Evolutionary conservation across 1,139 yeast species (phyloP), one percentile per base, ranked within the genome.

Genomic region (Entelexis sorbosivorans): DNA sequence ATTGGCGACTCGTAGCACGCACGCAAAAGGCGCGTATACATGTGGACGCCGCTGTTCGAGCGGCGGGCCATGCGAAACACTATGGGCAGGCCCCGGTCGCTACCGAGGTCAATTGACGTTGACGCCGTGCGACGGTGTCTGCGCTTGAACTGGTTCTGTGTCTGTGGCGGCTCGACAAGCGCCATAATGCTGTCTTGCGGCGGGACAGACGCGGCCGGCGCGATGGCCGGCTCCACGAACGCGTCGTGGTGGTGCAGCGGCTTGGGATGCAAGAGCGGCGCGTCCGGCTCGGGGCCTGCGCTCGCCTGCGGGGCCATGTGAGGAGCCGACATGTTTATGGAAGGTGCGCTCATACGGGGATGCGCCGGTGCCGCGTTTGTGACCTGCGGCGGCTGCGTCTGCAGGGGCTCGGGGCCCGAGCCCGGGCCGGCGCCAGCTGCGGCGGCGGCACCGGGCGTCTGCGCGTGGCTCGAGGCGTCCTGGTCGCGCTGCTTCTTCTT

Each of bases 1-100:
- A 61, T 49, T 9, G 70, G 69, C 16, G 69, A 63, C 57, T 67
- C 70, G 48, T 64, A 63, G 54, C 64, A 66, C 9, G 70, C 66
- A 5, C 69, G 63, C 47, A 66, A 61, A 33, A 67, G 57, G 34
- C 66, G 66, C 10, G 68, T 61, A 57, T 62, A 66, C 28, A 47
- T 45, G 46, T 52, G 40, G n/a, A 20, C 9, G 31, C 31, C 35
- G 16, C 13, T 44, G 42, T 35, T 38, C n/a, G 40, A 13, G 11
- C 46, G 36, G 8, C 58, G 52, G n/a, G 40, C 42, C 51, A 60
- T 50, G 28, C 50, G 28, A 52, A 60, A 58, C 24, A 55, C 52
- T 13, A 50, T 45, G 8, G 61, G 61, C 28, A 58, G 36, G 16
- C 57, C 57, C 28, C 46, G 45, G 29, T 57, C 62, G 24, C 50